phyloP scores from a whole-genome alignment of 2,329 filamentous ascomycete genomes.

The Verticillium alfalfae region DNA sequence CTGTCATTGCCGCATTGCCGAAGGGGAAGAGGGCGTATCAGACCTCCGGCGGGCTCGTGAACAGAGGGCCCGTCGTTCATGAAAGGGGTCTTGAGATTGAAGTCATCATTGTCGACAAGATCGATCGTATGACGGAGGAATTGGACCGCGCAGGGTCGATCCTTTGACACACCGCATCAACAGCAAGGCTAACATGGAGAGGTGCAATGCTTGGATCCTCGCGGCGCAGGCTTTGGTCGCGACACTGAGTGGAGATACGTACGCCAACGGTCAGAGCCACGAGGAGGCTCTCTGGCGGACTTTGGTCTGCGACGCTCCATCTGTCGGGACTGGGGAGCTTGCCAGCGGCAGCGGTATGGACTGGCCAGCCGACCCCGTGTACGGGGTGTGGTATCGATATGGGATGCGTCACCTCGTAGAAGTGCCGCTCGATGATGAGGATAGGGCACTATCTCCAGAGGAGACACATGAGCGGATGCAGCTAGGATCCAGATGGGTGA shows the following conservation, averaged over 20 bases:
- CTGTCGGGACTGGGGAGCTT: not conserved
- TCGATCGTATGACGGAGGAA: not conserved
- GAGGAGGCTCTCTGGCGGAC: slow-evolving; percentile 1
- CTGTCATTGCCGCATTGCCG: not conserved
- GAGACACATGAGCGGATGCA: not conserved
- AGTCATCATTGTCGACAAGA: not conserved
- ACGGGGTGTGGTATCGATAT: not conserved
- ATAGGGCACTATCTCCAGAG: not conserved
- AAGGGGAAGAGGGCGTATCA: not conserved
- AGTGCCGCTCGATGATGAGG: not conserved
- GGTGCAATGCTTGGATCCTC: not conserved
- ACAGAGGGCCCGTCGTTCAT: not conserved
- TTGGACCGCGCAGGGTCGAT: not conserved
- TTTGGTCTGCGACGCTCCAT: not conserved
- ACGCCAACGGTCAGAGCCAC: not conserved
- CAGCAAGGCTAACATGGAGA: not conserved
- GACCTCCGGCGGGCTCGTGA: not conserved
- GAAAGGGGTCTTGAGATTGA: not conserved
- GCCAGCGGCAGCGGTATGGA: not conserved
- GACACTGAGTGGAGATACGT: not conserved
- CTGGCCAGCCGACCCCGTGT: not conserved
- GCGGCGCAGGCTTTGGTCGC: not conserved
- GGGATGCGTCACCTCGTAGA: not conserved
- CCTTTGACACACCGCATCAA: not conserved
- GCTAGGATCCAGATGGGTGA: not conserved